Evolutionary conservation across 805 yeast species (phyloP).

Genomic region (Sugiyamaella smithiae): DNA sequence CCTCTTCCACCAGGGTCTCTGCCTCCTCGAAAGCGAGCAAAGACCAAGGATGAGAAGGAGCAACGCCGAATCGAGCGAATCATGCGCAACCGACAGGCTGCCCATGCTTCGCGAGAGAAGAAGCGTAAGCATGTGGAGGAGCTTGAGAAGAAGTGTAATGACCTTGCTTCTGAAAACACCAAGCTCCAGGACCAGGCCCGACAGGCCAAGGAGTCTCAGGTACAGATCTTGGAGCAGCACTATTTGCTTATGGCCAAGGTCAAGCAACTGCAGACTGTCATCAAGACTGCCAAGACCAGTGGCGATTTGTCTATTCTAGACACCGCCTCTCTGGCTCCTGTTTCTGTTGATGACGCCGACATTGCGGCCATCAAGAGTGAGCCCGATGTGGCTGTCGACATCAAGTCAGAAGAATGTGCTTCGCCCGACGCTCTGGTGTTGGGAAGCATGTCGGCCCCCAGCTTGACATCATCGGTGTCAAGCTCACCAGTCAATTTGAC

Average conservation of each 20-base stretch:
- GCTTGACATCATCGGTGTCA: slow-evolving; percentile 26
- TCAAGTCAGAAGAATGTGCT: slow-evolving; percentile 18
- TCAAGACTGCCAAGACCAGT: slow-evolving; percentile 22
- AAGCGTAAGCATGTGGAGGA: slow-evolving; percentile 88
- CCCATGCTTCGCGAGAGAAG: slow-evolving; percentile 96
- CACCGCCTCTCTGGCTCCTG: neutral
- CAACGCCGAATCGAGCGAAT: slow-evolving; percentile 93
- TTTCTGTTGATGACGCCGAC: neutral
- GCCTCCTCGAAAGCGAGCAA: slow-evolving; percentile 96
- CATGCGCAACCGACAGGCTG: slow-evolving; percentile 91
- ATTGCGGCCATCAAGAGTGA: neutral
- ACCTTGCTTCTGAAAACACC: slow-evolving; percentile 29
- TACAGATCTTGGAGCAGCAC: slow-evolving; percentile 23
- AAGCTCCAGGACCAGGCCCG: slow-evolving; percentile 24
- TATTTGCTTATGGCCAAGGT: slow-evolving; percentile 21
- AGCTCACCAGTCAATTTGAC: slow-evolving; percentile 19
- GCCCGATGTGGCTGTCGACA: neutral
- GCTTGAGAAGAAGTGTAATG: slow-evolving; percentile 55
- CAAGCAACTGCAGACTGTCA: slow-evolving; percentile 19
- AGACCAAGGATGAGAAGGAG: slow-evolving; percentile 94
- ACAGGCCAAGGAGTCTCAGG: slow-evolving; percentile 18
- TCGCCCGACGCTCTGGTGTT: slow-evolving; percentile 24
- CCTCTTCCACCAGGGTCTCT: slow-evolving; percentile 46
- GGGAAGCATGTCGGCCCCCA: slow-evolving; percentile 21
- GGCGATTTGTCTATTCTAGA: slow-evolving; percentile 25